Base-by-base conservation (phyloP, 257 asterid genomes). In the Phtheirospermum japonicum region DNA sequence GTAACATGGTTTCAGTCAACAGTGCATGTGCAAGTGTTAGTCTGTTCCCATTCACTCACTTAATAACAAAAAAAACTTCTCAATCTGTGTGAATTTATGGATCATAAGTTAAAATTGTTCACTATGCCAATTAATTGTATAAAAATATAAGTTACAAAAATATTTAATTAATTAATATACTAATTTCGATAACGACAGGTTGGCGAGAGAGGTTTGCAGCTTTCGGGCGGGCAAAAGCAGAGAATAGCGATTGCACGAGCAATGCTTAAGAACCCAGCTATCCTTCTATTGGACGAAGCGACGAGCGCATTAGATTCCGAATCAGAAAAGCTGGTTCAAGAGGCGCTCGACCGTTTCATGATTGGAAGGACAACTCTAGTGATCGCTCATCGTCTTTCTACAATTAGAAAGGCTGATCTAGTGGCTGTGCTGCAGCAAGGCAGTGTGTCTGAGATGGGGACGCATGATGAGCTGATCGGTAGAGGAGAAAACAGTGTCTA, bases 161-260 rank as follows among this genome's bases (percentile, higher is more conserved):
- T 14, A n/a, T 45, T 3, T 6, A 49, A 5, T 17, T 3, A 46
- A 1, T 1, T 32, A 13, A 67, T 34, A 33, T 2, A 33, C 9
- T 33, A 33, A 5, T 8, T 33, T 42, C 1, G 33, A 18, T 51
- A 33, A 46, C 20, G 60, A 5, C 70, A 76, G 81, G 81, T 90
- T 0, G 96, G 97, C 55, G 97, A 87, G 75, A 80, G 95, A 60
- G 97, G 97, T 10, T 53, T 90, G 76, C 97, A 90, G 62, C 84
- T 90, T 14, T 90, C 97, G 0, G 97, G 97, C 43, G 97, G 97
- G 36, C 97, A 90, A 58, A 90, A 90, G 78, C 97, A 90, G 80
- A 80, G 97, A 68, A 80, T 90, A 36, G 97, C 96, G 4, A 87
- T 90, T 53, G 96, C 97, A 5, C 79, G 97, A 61, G 96, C 97